phyloP scores from a whole-genome alignment of 2,329 filamentous ascomycete genomes.

The Colletotrichum tamarilloi region DNA sequence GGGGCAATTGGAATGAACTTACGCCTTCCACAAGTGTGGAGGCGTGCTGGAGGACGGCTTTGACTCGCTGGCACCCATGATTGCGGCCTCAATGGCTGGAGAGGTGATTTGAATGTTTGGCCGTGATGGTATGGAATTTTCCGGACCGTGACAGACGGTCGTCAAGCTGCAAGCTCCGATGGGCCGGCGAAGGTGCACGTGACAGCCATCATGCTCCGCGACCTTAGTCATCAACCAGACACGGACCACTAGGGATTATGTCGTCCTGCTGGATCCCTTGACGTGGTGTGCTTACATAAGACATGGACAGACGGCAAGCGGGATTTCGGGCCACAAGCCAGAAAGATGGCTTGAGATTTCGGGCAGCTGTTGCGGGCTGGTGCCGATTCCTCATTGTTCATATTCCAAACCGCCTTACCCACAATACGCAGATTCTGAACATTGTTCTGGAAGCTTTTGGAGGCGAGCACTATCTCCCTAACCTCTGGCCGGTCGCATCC shows the following conservation, averaged over 20 bases:
- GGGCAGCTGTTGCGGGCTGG: neutral
- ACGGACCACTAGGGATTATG: neutral
- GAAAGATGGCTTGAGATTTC: neutral
- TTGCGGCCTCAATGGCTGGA: conserved; percentile 45
- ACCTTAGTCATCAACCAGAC: neutral
- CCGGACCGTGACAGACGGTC: conserved; percentile 33
- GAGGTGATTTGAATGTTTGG: conserved; percentile 32
- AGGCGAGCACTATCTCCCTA: conserved; percentile 14
- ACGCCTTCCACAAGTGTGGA: conserved; percentile 67
- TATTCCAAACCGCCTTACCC: too few relatives aligned
- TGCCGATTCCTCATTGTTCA: neutral
- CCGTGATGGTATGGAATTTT: conserved; percentile 38
- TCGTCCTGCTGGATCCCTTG: neutral
- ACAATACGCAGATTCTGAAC: neutral
- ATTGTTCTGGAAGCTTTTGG: conserved; percentile 14
- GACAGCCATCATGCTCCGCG: neutral
- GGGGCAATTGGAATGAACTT: conserved; percentile 43
- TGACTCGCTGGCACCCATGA: conserved; percentile 68
- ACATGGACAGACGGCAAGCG: too few relatives aligned
- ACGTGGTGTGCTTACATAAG: neutral
- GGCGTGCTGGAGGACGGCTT: conserved; percentile 58
- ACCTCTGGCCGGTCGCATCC: conserved; percentile 2
- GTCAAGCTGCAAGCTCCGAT: conserved; percentile 36
- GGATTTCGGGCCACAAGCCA: neutral
- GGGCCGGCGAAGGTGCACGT: conserved; percentile 31